These are phyloP conservation scores for Taphrina populina DNA, from an alignment of 1,139 yeast genomes.

Conservation along the genomic window DNA sequence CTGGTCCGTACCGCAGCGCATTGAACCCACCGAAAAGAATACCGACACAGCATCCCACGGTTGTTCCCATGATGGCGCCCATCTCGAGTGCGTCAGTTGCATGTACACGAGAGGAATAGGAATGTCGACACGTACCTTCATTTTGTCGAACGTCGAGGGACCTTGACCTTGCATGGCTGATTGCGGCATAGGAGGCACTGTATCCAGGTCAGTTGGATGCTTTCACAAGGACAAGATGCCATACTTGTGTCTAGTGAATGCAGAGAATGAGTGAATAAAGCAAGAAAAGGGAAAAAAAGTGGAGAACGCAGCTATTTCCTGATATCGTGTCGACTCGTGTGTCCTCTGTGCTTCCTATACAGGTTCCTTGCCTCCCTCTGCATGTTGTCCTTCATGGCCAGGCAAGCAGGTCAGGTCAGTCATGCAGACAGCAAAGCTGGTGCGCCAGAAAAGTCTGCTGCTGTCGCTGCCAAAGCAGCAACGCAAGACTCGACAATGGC, in stretches of 20 bases:
- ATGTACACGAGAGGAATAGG: neutral
- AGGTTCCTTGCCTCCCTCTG: too few relatives aligned
- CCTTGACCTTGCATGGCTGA: constrained; percentile 28
- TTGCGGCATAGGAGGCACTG: constrained; percentile 33
- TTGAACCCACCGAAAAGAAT: constrained; percentile 91
- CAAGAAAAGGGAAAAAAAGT: too few relatives aligned
- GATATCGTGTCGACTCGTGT: too few relatives aligned
- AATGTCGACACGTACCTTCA: constrained; percentile 13
- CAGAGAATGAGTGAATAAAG: too few relatives aligned
- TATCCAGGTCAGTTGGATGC: neutral
- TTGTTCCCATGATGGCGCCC: constrained; percentile 96
- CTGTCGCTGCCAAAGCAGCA: neutral
- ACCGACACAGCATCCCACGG: constrained; percentile 95
- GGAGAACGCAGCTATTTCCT: too few relatives aligned
- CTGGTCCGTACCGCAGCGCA: constrained; percentile 88
- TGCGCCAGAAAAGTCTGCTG: neutral
- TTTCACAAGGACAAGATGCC: too few relatives aligned
- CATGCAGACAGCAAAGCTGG: neutral
- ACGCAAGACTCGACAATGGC: neutral
- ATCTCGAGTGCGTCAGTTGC: constrained; percentile 79
- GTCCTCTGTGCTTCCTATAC: too few relatives aligned
- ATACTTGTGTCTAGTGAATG: too few relatives aligned
- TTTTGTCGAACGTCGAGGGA: constrained; percentile 32
- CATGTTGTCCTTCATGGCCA: too few relatives aligned
- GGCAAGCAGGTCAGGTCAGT: neutral